These are phyloP conservation scores for Nicotiana sylvestris DNA, from an alignment of 257 asterid genomes.

Conservation along the genomic window DNA sequence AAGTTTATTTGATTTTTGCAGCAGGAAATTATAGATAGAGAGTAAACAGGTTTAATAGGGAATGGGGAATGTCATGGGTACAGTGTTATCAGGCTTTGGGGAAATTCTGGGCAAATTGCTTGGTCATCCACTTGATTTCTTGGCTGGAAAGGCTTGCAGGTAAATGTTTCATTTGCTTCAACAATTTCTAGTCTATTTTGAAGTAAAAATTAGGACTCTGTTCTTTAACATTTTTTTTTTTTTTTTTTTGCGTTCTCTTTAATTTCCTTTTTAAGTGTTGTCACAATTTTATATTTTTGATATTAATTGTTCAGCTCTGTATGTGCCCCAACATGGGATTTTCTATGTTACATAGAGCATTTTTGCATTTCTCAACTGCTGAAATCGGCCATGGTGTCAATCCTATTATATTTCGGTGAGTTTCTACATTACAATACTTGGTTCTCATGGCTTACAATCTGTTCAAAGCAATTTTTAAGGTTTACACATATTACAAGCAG, in stretches of 20 bases:
- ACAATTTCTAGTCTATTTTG: no score
- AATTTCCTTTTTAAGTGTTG: not conserved
- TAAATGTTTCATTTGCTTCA: conserved; percentile 12
- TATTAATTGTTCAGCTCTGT: conserved; percentile 33
- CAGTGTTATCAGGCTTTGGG: conserved; percentile 46
- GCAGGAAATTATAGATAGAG: not conserved
- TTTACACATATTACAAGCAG: no score
- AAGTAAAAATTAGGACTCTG: not conserved
- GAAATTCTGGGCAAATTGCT: conserved; percentile 42
- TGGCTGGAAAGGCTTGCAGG: conserved; percentile 67
- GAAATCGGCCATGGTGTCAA: conserved; percentile 51
- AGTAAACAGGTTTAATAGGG: not conserved
- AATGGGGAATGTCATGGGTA: conserved; percentile 58
- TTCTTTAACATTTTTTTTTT: not conserved
- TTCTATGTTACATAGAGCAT: conserved; percentile 62
- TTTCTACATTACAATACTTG: not conserved
- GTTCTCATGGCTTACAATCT: no score
- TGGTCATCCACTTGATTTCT: conserved; percentile 80
- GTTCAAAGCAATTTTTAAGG: no score
- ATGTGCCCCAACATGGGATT: conserved; percentile 68
- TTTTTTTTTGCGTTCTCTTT: not conserved
- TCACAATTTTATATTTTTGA: not conserved
- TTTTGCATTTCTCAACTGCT: conserved; percentile 57
- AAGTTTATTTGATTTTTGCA: not conserved
- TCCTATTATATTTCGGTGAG: conserved; percentile 54